These are phyloP conservation scores for Phialophora verrucosa DNA, from an alignment of 2,329 filamentous ascomycete genomes.

Conservation along the genomic window DNA sequence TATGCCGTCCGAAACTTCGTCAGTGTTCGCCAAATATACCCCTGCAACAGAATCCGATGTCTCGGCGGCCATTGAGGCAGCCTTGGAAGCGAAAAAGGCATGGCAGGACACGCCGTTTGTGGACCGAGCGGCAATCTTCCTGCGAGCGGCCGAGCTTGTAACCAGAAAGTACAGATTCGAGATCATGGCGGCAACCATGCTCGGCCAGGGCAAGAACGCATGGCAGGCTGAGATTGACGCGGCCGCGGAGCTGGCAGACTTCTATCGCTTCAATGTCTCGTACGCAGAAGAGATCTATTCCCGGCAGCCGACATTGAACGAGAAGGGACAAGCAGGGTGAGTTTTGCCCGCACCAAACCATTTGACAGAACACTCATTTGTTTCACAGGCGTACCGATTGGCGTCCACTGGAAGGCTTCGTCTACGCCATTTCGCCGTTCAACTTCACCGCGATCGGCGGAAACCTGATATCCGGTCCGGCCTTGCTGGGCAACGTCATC, in stretches of 20 bases:
- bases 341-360: conserved; percentile 45
- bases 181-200: conserved; percentile 93
- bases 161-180: conserved; percentile 93
- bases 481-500: conserved; percentile 85
- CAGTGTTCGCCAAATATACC: conserved; percentile 47
- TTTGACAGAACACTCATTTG: conserved; percentile 43
- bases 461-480: conserved; percentile 78
- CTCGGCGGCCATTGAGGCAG: conserved; percentile 73
- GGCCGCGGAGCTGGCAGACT: conserved; percentile 89
- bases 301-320: conserved; percentile 83
- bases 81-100: conserved; percentile 77
- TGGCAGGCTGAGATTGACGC: conserved; percentile 98
- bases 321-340: conserved; percentile 79
- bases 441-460: conserved; percentile 94
- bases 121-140: conserved; percentile 88
- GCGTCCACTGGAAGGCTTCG: conserved; percentile 84
- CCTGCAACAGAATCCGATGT: conserved; percentile 46
- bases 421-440: conserved; percentile 87
- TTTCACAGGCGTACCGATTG: conserved; percentile 62
- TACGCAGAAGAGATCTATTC: conserved; percentile 90
- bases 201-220: conserved; percentile 96
- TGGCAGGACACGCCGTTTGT: conserved; percentile 92
- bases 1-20: conserved; percentile 46
- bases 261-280: conserved; percentile 91
- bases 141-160: conserved; percentile 92